Base-by-base conservation (phyloP, 495 filamentous ascomycete species). In the Trichodelitschia bisporula region DNA sequence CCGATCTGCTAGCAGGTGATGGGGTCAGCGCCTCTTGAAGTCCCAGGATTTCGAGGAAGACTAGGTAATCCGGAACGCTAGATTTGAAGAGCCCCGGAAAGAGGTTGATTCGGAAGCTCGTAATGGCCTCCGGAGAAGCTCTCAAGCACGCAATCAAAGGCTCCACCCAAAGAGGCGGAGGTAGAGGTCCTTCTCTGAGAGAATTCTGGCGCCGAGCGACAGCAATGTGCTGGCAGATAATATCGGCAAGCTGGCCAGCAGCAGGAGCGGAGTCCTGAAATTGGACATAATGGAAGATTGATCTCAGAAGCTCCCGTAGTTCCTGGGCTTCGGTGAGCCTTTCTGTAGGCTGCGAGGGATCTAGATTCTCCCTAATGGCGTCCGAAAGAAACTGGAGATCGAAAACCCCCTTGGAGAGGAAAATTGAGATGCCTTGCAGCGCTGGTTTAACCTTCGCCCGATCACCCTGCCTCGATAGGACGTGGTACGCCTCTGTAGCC, bases 391-490 rank as follows among this genome's bases (percentile, higher is more conserved):
- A 46, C 49, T 40, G 59, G 57, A 26, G 56, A 25, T 32, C 51
- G 40, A 26, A 55, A 47, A 37, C 48, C 6, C 47, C 42, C 37
- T 67, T 76, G 34, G 44, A 48, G 1, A 76, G 34, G 33, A 79
- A 57, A 34, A 63, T 55, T 18, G 70, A 59, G 13, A 76, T 42
- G 17, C 54, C 59, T 40, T 67, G 63, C 32, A 76, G 51, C 8
- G 61, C 61, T 20, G 68, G 61, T 38, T 76, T 77, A n/a, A 62
- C 59, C 36, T 59, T 44, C 6, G 57, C 51, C 36, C 49, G 55
- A 18, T 63, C 49, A n/a, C 26, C 10, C 6, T 15, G 6, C 6
- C 8, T 14, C 9, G 15, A 29, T 59, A 55, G 19, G 59, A 47
- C 18, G 54, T 49, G 20, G 51, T 50, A 24, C 72, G 52, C 19